A percentile compares a stretch with the other conserved stretches of the same genome.
These are phyloP conservation scores for Cordyceps pruinosa DNA, from an alignment of 2,329 filamentous ascomycete species.

Conservation along the genomic window DNA sequence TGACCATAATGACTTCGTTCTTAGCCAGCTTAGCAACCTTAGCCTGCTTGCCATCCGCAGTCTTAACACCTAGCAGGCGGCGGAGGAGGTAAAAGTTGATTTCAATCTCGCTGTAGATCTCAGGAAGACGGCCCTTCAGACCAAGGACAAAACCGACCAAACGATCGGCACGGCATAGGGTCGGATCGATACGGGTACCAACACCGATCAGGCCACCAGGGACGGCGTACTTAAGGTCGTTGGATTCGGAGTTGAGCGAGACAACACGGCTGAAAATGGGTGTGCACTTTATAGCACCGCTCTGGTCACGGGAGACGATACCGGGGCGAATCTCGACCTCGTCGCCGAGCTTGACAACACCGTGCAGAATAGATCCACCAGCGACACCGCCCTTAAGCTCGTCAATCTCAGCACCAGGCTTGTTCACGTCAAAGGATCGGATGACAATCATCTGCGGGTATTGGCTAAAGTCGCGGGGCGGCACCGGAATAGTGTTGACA, in stretches of 20 bases:
- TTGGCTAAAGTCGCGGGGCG: conserved; percentile 80
- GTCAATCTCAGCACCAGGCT: conserved; percentile 97
- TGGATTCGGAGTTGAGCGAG: conserved; percentile 93
- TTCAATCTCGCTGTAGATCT: conserved; percentile 97
- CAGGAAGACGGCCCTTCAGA: conserved; percentile 84
- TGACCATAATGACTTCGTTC: conserved; percentile 99
- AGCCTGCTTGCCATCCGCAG: conserved; percentile 95
- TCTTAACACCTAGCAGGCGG: conserved; percentile 90
- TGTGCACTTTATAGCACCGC: conserved; percentile 90
- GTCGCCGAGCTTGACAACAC: conserved; percentile 92
- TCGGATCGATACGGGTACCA: conserved; percentile 93
- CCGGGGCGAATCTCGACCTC: conserved; percentile 99
- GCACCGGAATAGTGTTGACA: conserved; percentile 90
- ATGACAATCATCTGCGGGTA: conserved; percentile 99
- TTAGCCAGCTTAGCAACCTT: conserved; percentile 98
- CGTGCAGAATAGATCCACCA: conserved; percentile 91
- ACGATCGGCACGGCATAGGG: conserved; percentile 96
- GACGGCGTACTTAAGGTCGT: conserved; percentile 96
- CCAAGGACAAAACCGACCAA: conserved; percentile 96
- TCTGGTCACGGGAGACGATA: conserved; percentile 92
- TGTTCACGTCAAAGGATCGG: conserved; percentile 98
- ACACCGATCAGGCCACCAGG: conserved; percentile 97
- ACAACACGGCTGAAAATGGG: conserved; percentile 95
- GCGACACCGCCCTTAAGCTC: conserved; percentile 98
- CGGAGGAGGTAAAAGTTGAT: conserved; percentile 99